Evolutionary conservation across 2,329 filamentous ascomycete species (phyloP).

Genomic region (Harringtonia lauricola): DNA sequence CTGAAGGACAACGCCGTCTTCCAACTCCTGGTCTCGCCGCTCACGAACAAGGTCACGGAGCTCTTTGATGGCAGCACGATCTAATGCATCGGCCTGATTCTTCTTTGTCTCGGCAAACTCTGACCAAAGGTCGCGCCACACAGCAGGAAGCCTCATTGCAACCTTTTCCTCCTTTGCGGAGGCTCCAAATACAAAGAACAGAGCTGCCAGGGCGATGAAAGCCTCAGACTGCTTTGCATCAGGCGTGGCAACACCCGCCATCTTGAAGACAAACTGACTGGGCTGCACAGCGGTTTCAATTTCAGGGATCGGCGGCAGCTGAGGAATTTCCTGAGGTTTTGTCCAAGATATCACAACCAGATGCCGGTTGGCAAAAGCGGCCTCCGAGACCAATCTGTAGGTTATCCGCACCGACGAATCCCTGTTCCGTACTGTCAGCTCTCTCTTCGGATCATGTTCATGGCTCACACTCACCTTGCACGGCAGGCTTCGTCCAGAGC

Average conservation of each 20-base stretch:
- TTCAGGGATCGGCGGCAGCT: conserved; percentile 25
- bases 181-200: conserved; percentile 73
- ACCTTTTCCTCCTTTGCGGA: conserved; percentile 79
- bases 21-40: conserved; percentile 56
- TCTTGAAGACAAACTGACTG: conserved; percentile 55
- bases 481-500: conserved; percentile 82
- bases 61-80: conserved; percentile 56
- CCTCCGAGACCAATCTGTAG: conserved; percentile 61
- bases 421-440: conserved; percentile 28
- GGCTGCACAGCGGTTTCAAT: conserved; percentile 35
- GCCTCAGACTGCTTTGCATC: conserved; percentile 75
- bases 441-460: background rate
- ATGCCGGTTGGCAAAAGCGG: conserved; percentile 66
- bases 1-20: conserved; percentile 65
- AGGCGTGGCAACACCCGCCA: conserved; percentile 63
- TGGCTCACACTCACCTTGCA: conserved; percentile 43
- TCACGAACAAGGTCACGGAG: conserved; percentile 61
- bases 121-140: conserved; percentile 78
- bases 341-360: conserved; percentile 68
- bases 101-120: conserved; percentile 67
- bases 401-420: conserved; percentile 58
- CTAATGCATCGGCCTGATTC: conserved; percentile 54
- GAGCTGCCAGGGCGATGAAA: conserved; percentile 67
- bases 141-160: conserved; percentile 62
- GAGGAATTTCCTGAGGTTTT: conserved; percentile 49